Evolutionary conservation across 2,329 filamentous ascomycete species (phyloP).

Genomic region (Trichoderma sp.): DNA sequence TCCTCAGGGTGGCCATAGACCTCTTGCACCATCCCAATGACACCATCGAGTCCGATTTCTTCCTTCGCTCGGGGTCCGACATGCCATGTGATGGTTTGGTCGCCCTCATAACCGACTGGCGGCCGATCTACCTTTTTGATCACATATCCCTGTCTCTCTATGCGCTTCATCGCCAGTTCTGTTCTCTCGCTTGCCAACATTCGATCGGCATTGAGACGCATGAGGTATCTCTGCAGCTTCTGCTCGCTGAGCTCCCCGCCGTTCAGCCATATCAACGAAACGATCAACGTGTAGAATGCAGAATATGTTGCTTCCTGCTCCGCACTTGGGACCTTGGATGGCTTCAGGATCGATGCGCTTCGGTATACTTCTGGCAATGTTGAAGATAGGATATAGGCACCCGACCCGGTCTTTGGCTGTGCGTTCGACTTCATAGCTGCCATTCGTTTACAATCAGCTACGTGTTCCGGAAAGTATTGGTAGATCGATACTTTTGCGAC

Average conservation of each 20-base stretch:
- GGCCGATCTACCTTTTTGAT: conserved; percentile 69
- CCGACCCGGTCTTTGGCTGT: conserved; percentile 58
- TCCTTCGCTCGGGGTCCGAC: conserved; percentile 83
- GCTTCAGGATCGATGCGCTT: conserved; percentile 64
- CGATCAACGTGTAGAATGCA: conserved; percentile 76
- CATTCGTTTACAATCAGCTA: neutral
- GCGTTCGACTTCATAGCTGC: conserved; percentile 47
- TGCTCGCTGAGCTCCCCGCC: conserved; percentile 74
- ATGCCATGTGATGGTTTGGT: conserved; percentile 77
- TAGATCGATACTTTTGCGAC: neutral
- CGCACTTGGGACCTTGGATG: conserved; percentile 64
- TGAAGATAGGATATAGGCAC: conserved; percentile 76
- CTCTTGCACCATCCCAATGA: conserved; percentile 67
- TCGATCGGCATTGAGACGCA: conserved; percentile 71
- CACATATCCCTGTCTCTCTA: conserved; percentile 83
- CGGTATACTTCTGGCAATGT: conserved; percentile 70
- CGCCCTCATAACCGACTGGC: conserved; percentile 57
- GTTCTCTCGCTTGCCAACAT: conserved; percentile 76
- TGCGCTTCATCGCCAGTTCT: conserved; percentile 69
- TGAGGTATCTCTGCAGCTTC: conserved; percentile 75
- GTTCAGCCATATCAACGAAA: conserved; percentile 74
- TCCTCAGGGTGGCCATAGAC: conserved; percentile 56
- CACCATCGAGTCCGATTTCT: conserved; percentile 77
- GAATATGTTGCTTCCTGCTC: conserved; percentile 77
- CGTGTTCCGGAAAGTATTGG: neutral